Evolutionary conservation across 2,329 filamentous ascomycete species (phyloP), one percentile per base, ranked within the genome.

Genomic region (Fusarium luffae): DNA sequence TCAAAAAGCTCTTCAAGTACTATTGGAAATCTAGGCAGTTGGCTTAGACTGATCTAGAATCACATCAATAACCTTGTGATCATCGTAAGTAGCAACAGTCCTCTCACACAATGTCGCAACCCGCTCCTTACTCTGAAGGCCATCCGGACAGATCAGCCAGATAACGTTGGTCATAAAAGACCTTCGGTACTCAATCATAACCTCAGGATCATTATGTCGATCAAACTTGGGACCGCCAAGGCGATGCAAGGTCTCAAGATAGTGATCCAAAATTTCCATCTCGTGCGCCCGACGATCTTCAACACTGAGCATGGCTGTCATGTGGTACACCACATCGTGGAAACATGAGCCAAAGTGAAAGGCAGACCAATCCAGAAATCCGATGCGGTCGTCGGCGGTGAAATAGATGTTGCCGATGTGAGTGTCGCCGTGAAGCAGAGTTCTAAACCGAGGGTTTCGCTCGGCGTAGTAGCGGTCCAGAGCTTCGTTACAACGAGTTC

Each of bases 321-420:
- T 75, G 62, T 78, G 77, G 68, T 84, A 84, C 10, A 78, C 77
- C 5, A 83, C 69, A 54, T 83, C 82, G 58, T 84, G 82, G 62
- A 83, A 81, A 56, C 77, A 79, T 6, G 80, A 82, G 1, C 77
- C 81, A 34, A 82, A 79, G 67, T 82, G 79, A 34, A 79, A 78
- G 2, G 77, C 77, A 25, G 79, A 79, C 81, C 80, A 83, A 74
- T 84, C 81, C 2, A 84, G 61, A 67, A 83, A 84, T 2, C 80
- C 76, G 4, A 77, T 79, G 21, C 71, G 49, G 1, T 76, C 77
- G 3, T 78, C 74, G 4, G 75, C 64, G 2, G 78, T 78, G 47
- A 83, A 78, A 70, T 81, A 83, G n/a, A 79, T 76, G 66, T 84
- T 84, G 30, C 81, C 81, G 14, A 82, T 75, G 60, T 83, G 82